Conservation (phyloP, 768 basidiomycete genomes). For the Tylopilus subfusipes region DNA sequence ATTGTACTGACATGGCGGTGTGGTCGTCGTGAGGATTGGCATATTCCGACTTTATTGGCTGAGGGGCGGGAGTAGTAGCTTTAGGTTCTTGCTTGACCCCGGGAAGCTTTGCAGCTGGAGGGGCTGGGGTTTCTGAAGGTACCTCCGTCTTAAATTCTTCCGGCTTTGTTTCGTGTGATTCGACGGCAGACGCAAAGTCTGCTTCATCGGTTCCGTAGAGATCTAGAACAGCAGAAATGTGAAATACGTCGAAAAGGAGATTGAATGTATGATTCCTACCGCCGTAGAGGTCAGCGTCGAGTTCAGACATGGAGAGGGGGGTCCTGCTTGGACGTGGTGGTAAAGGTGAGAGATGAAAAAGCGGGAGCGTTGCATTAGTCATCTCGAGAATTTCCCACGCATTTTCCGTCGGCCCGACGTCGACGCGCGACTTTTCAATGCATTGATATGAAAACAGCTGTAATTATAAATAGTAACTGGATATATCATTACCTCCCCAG, state of each 20-base stretch:
- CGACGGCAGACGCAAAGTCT: conserved; percentile 52
- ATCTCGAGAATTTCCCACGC: conserved; percentile 25
- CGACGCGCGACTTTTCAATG: too few relatives aligned
- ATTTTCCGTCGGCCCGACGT: conserved; percentile 16
- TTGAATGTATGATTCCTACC: conserved; percentile 42
- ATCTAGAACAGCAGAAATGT: conserved; percentile 39
- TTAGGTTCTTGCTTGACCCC: conserved; percentile 22
- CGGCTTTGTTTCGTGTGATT: conserved; percentile 32
- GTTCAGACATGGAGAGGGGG: conserved; percentile 58
- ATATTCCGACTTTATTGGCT: conserved; percentile 11
- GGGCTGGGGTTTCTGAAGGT: conserved; percentile 18
- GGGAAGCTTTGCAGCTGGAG: conserved; percentile 16
- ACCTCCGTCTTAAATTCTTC: conserved; percentile 30
- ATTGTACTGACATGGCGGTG: conserved; percentile 9
- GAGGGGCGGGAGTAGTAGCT: conserved; percentile 6
- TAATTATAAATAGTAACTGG: too few relatives aligned
- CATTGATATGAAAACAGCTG: too few relatives aligned
- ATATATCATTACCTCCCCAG: too few relatives aligned
- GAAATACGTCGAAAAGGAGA: background rate
- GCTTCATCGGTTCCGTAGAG: conserved; percentile 64
- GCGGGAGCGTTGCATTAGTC: conserved; percentile 24
- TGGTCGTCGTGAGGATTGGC: conserved; percentile 17
- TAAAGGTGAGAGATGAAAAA: conserved; percentile 36
- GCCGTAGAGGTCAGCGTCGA: conserved; percentile 87
- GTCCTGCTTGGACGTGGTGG: conserved; percentile 25